A percentile compares a stretch with the other conserved stretches of the same genome.
These are phyloP conservation scores for Tulasnella sp. DNA, from an alignment of 768 basidiomycete genomes.

Conservation along the genomic window DNA sequence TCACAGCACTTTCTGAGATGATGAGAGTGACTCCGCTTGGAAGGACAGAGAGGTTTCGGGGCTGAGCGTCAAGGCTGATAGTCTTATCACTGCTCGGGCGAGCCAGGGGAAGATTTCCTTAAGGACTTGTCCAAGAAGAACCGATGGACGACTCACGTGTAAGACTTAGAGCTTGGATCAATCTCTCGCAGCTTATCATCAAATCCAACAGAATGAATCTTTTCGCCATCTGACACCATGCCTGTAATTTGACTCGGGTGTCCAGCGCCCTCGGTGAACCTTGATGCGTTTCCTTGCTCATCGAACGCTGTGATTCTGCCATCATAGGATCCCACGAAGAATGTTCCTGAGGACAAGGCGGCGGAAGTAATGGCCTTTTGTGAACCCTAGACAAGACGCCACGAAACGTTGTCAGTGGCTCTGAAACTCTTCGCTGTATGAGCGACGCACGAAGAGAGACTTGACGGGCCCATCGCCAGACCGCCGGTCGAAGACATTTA, in stretches of 20 bases:
- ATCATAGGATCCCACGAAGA: conserved; percentile 79
- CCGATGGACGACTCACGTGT: conserved; percentile 47
- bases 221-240: conserved; percentile 54
- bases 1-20: conserved; percentile 57
- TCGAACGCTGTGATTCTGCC: conserved; percentile 63
- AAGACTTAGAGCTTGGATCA: conserved; percentile 49
- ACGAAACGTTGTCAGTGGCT: not conserved
- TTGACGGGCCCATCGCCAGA: conserved; percentile 62
- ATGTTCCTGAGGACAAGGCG: conserved; percentile 54
- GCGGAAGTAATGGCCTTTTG: conserved; percentile 79
- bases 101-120: not conserved
- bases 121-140: not conserved
- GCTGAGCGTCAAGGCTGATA: conserved; percentile 43
- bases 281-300: conserved; percentile 50
- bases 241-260: conserved; percentile 74
- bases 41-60: conserved; percentile 52
- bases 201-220: conserved; percentile 72
- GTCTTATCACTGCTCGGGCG: not conserved
- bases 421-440: too few species aligned
- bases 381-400: conserved; percentile 58
- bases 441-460: conserved; percentile 58
- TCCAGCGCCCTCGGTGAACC: conserved; percentile 42
- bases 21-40: conserved; percentile 67
- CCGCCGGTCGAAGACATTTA: conserved; percentile 82
- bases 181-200: conserved; percentile 81